Percentiles rank a stretch among this genome's conserved stretches.
phyloP scores from a whole-genome alignment of 192 early-diverging fungal genomes.

The Entomortierella beljakovae region DNA sequence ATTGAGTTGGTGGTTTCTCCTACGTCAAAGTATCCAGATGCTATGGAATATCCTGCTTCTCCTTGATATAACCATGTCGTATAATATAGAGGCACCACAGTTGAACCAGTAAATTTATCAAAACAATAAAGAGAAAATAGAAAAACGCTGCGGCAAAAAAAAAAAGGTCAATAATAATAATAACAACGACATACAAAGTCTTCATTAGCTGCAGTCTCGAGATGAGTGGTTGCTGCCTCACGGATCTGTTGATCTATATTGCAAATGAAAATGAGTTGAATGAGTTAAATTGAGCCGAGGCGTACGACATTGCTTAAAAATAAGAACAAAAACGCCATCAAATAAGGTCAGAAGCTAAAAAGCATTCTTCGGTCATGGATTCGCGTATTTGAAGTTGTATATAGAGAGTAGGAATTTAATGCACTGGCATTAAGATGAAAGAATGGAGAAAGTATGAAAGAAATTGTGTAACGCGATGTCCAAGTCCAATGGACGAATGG shows the following conservation, averaged over 20 bases:
- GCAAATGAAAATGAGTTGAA: neutral
- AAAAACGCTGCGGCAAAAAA: conserved; percentile 15
- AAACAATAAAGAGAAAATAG: neutral
- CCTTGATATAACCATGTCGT: neutral
- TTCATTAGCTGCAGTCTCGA: conserved; percentile 78
- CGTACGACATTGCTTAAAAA: neutral
- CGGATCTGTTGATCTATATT: conserved; percentile 76
- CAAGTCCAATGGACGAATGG: neutral
- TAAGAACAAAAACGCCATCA: neutral
- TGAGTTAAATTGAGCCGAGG: neutral
- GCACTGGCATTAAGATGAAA: too few species aligned
- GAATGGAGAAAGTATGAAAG: neutral
- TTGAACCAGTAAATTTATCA: neutral
- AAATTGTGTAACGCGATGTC: neutral
- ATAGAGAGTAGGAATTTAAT: neutral
- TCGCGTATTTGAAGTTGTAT: neutral
- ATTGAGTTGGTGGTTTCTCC: neutral
- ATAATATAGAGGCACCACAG: neutral
- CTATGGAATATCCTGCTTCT: neutral
- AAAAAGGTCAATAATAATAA: neutral
- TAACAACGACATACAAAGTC: conserved; percentile 85
- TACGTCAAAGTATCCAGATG: neutral
- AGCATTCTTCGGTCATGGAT: neutral
- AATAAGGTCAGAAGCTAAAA: neutral
- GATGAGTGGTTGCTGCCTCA: conserved; percentile 82